Conservation (phyloP, 1,284 basidiomycete genomes). For the Waitea zeae region DNA sequence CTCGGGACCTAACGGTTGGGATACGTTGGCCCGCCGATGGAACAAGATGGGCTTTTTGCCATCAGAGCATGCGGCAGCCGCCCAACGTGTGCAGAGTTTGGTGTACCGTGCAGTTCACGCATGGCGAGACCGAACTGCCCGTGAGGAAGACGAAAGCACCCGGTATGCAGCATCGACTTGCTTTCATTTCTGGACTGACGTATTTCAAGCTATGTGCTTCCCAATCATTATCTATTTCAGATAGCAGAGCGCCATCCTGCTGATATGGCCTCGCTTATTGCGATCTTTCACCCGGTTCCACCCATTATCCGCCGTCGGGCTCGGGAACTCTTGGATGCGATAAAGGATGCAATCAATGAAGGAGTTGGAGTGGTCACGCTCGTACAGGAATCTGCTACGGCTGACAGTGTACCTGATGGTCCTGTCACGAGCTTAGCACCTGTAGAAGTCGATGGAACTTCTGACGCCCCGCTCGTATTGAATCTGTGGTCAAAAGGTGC, state of each 20-base stretch:
- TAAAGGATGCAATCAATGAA: constrained; percentile 30
- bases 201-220: constrained; percentile 27
- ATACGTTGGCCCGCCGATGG: constrained; percentile 61
- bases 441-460: not conserved
- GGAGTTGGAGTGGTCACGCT: constrained; percentile 10
- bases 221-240: constrained; percentile 54
- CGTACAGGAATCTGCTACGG: constrained; percentile 3
- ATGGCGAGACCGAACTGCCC: constrained; percentile 75
- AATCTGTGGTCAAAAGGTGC: not conserved
- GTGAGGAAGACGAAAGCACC: constrained; percentile 79
- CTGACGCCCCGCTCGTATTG: not conserved
- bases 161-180: no score
- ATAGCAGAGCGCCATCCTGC: constrained; percentile 51
- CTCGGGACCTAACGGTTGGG: constrained; percentile 57
- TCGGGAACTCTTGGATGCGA: constrained; percentile 42
- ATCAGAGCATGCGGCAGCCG: constrained; percentile 10
- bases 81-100: constrained; percentile 33
- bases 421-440: not conserved
- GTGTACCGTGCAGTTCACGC: constrained; percentile 66
- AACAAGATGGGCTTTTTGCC: constrained; percentile 37
- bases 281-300: constrained; percentile 38
- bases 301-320: constrained; percentile 38
- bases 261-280: constrained; percentile 37
- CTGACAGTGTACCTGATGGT: not conserved
- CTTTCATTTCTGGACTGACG: constrained; percentile 5